Evolutionary conservation across 2,329 filamentous ascomycete genomes (phyloP).

Genomic region (Coniochaeta pulveracea): DNA sequence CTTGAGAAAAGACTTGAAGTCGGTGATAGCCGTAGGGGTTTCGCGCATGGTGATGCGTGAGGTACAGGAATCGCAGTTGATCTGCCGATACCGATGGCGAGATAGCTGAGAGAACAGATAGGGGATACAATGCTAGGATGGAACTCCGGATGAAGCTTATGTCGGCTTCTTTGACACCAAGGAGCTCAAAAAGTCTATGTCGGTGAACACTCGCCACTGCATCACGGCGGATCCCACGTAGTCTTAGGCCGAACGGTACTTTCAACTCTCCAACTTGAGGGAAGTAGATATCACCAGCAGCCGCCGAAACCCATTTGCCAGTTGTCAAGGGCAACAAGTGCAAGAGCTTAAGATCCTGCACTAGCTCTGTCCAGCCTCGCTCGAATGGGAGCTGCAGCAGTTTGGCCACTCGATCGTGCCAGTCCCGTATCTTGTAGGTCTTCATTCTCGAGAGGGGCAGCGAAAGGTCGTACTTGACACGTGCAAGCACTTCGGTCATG

Average conservation of each 20-base stretch:
- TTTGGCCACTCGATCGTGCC: conserved; percentile 12
- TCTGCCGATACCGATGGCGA: not conserved
- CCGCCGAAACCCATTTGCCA: conserved; percentile 10
- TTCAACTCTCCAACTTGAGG: conserved; percentile 4
- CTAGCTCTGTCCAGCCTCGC: not conserved
- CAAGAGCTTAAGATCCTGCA: not conserved
- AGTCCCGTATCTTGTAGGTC: conserved; percentile 7
- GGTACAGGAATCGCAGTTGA: conserved; percentile 12
- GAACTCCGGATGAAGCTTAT: not conserved
- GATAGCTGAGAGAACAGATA: not conserved
- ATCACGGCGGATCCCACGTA: conserved; percentile 6
- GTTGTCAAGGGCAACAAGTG: conserved; percentile 9
- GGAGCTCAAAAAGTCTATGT: not conserved
- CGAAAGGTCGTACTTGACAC: conserved; percentile 6
- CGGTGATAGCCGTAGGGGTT: not conserved
- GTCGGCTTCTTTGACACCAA: not conserved
- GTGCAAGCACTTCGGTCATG: not conserved
- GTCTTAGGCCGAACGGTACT: conserved; percentile 9
- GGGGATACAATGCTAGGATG: conserved; percentile 8
- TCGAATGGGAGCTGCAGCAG: conserved; percentile 6
- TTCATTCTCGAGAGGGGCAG: conserved; percentile 7
- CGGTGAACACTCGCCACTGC: not conserved
- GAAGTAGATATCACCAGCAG: conserved; percentile 8
- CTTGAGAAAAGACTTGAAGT: not conserved
- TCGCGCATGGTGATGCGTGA: conserved; percentile 4